These are phyloP conservation scores for Monosporascus cannonballus DNA, from an alignment of 2,329 filamentous ascomycete species.

Conservation along the genomic window DNA sequence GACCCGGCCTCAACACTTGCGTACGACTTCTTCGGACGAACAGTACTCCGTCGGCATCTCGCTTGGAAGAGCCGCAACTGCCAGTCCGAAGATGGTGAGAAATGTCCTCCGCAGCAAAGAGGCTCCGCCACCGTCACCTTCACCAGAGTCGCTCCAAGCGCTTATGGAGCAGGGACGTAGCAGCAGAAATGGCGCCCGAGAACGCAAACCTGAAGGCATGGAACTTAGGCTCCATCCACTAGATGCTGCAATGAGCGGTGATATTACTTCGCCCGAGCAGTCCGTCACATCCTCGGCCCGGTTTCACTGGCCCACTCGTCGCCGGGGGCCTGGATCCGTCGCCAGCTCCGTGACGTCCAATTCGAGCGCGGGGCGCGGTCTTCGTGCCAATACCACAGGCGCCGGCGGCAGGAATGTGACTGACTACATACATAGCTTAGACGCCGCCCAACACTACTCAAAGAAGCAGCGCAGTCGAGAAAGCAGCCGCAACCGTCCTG, in stretches of 20 bases:
- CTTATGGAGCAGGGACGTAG: constrained; percentile 54
- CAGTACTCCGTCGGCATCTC: constrained; percentile 38
- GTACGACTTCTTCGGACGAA: constrained; percentile 34
- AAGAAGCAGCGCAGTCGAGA: constrained; percentile 50
- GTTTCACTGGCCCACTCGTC: constrained; percentile 49
- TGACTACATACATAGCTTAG: constrained; percentile 80
- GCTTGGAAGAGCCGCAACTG: constrained; percentile 60
- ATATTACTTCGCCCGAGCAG: constrained; percentile 51
- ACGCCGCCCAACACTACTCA: constrained; percentile 63
- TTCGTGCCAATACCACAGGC: constrained; percentile 40
- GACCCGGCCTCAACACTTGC: constrained; percentile 24
- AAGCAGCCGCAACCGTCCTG: constrained; percentile 42
- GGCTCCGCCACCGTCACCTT: constrained; percentile 61
- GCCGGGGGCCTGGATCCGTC: constrained; percentile 49
- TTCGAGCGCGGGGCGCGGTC: constrained; percentile 43
- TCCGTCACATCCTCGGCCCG: constrained; percentile 47
- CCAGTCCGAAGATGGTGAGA: constrained; percentile 59
- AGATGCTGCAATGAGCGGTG: constrained; percentile 43
- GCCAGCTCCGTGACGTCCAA: constrained; percentile 51
- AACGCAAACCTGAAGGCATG: constrained; percentile 68
- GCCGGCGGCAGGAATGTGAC: constrained; percentile 62
- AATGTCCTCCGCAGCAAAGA: constrained; percentile 38
- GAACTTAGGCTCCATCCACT: constrained; percentile 58
- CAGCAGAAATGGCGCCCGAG: constrained; percentile 65
- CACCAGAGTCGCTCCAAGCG: constrained; percentile 55